Evolutionary conservation across 2,329 filamentous ascomycete species (phyloP).

Genomic region (Mariannaea sp.): DNA sequence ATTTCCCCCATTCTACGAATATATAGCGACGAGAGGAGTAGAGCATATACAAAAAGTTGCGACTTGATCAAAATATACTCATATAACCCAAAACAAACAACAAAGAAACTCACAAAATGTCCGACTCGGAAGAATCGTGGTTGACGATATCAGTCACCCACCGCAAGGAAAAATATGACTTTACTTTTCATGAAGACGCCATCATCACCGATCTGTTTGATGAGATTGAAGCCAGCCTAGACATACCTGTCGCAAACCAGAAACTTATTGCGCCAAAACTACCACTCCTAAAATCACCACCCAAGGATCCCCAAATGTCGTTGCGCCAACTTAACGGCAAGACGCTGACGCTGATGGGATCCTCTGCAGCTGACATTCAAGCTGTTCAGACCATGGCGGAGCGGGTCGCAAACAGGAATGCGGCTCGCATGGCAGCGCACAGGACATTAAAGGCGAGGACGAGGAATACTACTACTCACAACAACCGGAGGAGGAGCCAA

Average conservation of each 20-base stretch:
- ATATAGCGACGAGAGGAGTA: constrained; percentile 9
- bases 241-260: constrained; percentile 66
- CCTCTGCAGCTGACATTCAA: constrained; percentile 62
- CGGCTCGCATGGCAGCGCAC: constrained; percentile 44
- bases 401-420: constrained; percentile 54
- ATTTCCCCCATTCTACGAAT: constrained; percentile 14
- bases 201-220: constrained; percentile 64
- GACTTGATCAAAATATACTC: too few relatives aligned
- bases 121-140: constrained; percentile 33
- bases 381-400: constrained; percentile 57
- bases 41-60: too few relatives aligned
- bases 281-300: constrained; percentile 67
- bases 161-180: constrained; percentile 51
- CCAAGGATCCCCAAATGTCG: constrained; percentile 60
- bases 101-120: too few relatives aligned
- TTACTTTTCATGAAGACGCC: constrained; percentile 51
- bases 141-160: constrained; percentile 54
- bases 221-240: constrained; percentile 59
- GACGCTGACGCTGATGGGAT: constrained; percentile 70
- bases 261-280: constrained; percentile 71
- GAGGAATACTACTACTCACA: too few relatives aligned
- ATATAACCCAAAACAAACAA: too few relatives aligned
- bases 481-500: constrained; percentile 31
- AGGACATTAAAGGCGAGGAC: constrained; percentile 35
- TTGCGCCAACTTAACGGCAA: constrained; percentile 57